Conservation (phyloP, 257 asterid genomes). For the Nicotiana benthamiana region DNA sequence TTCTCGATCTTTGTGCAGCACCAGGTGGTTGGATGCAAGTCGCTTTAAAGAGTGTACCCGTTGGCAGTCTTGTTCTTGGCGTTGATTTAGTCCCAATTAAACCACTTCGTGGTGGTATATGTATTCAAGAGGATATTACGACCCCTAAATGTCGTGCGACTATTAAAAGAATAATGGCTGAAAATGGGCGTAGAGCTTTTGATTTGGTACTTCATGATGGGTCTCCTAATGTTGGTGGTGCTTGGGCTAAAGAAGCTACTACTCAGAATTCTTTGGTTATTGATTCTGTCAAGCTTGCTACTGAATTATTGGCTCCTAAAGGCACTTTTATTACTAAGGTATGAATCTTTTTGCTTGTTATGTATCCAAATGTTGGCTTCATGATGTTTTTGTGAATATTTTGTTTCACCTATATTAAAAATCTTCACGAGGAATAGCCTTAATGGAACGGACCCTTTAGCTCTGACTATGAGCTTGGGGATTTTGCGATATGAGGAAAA, state of each 20-base stretch:
- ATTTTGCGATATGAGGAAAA: too few relatives aligned
- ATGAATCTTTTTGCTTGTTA: background rate
- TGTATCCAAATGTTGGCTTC: background rate
- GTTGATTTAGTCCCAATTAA: conserved; percentile 80
- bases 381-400: background rate
- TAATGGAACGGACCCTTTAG: too few relatives aligned
- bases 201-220: conserved; percentile 91
- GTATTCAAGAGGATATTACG: conserved; percentile 76
- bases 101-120: conserved; percentile 73
- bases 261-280: conserved; percentile 83
- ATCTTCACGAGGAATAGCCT: too few relatives aligned
- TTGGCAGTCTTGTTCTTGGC: conserved; percentile 78
- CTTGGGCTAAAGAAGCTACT: conserved; percentile 92
- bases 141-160: conserved; percentile 51
- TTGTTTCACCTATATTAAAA: conserved; percentile 26
- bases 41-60: conserved; percentile 63
- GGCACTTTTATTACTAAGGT: conserved; percentile 92
- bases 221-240: conserved; percentile 89
- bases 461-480: too few relatives aligned
- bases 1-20: conserved; percentile 95
- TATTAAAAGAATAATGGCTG: conserved; percentile 67
- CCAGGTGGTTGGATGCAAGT: conserved; percentile 99
- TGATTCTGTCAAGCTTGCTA: conserved; percentile 83
- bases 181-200: conserved; percentile 58
- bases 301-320: conserved; percentile 71